Conservation (phyloP, 1,284 basidiomycete genomes). For the Cryptococcus jaspeensis region DNA sequence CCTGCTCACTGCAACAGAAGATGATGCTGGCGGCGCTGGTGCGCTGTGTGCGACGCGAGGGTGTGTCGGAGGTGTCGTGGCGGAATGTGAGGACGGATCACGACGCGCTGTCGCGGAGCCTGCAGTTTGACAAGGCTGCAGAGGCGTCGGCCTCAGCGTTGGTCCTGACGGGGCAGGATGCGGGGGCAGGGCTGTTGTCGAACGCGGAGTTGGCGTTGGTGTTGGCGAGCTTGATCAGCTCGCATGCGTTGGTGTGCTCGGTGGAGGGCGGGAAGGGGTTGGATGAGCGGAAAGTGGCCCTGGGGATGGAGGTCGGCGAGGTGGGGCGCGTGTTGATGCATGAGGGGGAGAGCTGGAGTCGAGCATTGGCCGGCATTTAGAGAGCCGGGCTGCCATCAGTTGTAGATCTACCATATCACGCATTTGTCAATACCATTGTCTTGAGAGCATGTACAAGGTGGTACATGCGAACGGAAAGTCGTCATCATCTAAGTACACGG, state of each 20-base stretch:
- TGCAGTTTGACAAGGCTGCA: constrained; percentile 26
- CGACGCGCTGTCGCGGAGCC: constrained; percentile 43
- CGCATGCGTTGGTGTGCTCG: constrained; percentile 43
- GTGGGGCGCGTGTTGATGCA: constrained; percentile 51
- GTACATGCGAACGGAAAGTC: background rate
- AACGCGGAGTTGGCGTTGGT: constrained; percentile 45
- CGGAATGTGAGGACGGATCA: constrained; percentile 61
- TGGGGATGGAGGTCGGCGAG: constrained; percentile 52
- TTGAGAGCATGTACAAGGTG: background rate
- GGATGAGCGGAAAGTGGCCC: constrained; percentile 47
- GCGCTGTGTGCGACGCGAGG: constrained; percentile 76
- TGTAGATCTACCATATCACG: background rate
- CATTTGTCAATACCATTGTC: background rate
- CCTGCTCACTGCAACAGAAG: constrained; percentile 80
- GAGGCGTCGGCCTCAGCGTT: background rate
- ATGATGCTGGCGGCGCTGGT: constrained; percentile 85
- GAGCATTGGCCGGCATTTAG: constrained; percentile 44
- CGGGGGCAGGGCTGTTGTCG: constrained; percentile 34
- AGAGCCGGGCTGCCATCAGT: background rate
- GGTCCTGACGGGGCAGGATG: background rate
- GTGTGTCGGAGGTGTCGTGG: constrained; percentile 84
- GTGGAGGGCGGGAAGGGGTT: constrained; percentile 30
- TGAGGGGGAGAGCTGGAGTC: constrained; percentile 49
- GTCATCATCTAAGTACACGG: background rate
- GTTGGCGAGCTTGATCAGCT: constrained; percentile 37